Evolutionary conservation across 345 rosid genomes (phyloP), one percentile per base, ranked within the genome.

Genomic region (Lenwebbia sp.): DNA sequence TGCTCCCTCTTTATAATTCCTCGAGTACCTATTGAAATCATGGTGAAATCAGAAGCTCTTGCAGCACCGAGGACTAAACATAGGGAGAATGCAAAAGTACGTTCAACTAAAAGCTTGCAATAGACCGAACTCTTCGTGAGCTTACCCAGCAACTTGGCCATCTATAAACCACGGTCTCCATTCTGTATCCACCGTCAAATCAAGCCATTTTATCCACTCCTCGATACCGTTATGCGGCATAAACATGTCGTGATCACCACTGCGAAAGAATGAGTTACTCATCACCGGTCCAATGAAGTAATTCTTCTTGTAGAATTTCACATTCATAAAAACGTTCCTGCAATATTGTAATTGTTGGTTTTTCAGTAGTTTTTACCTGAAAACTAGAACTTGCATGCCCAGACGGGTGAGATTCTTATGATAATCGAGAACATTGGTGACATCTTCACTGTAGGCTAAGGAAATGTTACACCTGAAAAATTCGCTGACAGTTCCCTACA

Each of bases 171-270:
- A 91, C 25, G 91, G 91, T 25, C 83, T 74, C 91, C 93, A 89
- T 8, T 82, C 82, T 19, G 3, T 50, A 13, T 81, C 88, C 9
- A 88, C 37, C 0, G 88, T 81, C 84, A 90, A 85, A 19, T 90
- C 82, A 2, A 91, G 86, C 13, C 88, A 86, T 14, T n/a, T 37
- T 1, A 90, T 91, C 92, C 93, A 91, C 5, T 78, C 12, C 17
- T 84, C 87, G 6, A 86, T 85, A 6, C 90, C 92, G 13, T 85
- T 15, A 25, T 87, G 87, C 28, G 91, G 90, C n/a, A 90, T 33
- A n/a, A 54, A 28, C 86, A 90, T 75, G 88, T 91, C 92, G 44
- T 84, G 87, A 74, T 91, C 93, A 3, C 93, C 93, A 82, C 91
- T 91, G 56, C 37, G 52, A 53, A 1, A 51, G 70, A 26, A 56